These are phyloP conservation scores for Penicillium janthinellum DNA, from an alignment of 2,329 filamentous ascomycete species.

Conservation along the genomic window DNA sequence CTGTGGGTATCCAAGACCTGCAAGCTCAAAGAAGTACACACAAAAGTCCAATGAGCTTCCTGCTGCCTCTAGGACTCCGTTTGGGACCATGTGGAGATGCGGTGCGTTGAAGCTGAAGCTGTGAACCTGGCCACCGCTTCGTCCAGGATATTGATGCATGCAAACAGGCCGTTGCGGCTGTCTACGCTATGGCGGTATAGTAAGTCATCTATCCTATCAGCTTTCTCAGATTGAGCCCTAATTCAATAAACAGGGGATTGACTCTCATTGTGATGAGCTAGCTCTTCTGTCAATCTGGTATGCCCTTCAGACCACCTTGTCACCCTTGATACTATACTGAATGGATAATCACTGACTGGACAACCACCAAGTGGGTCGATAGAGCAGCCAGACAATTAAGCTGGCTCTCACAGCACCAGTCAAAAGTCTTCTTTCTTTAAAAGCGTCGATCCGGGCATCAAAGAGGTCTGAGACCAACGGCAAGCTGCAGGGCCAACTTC, in stretches of 20 bases:
- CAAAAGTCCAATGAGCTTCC: conserved; percentile 7
- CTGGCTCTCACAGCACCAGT: conserved; percentile 28
- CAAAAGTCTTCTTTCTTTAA: conserved; percentile 1
- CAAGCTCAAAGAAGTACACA: conserved; percentile 17
- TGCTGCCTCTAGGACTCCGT: conserved; percentile 23
- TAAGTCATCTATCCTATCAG: background rate
- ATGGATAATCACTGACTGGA: conserved; percentile 12
- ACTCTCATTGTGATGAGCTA: background rate
- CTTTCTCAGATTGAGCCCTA: background rate
- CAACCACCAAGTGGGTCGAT: conserved; percentile 10
- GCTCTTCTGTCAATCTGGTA: too few species aligned
- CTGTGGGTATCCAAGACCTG: conserved; percentile 34
- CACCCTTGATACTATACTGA: background rate
- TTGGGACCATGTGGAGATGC: conserved; percentile 35
- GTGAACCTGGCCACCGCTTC: background rate
- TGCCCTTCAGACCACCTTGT: background rate
- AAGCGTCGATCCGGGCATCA: conserved; percentile 23
- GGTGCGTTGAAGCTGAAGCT: conserved; percentile 4
- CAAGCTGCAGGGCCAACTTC: conserved; percentile 31
- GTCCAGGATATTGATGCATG: conserved; percentile 22
- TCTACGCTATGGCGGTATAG: conserved; percentile 9
- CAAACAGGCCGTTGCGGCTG: conserved; percentile 33
- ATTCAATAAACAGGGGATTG: background rate
- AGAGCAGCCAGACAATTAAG: conserved; percentile 29
- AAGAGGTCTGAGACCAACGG: conserved; percentile 37